Base-by-base conservation (phyloP, 2,329 filamentous ascomycete species). In the Davidsoniella australis region DNA sequence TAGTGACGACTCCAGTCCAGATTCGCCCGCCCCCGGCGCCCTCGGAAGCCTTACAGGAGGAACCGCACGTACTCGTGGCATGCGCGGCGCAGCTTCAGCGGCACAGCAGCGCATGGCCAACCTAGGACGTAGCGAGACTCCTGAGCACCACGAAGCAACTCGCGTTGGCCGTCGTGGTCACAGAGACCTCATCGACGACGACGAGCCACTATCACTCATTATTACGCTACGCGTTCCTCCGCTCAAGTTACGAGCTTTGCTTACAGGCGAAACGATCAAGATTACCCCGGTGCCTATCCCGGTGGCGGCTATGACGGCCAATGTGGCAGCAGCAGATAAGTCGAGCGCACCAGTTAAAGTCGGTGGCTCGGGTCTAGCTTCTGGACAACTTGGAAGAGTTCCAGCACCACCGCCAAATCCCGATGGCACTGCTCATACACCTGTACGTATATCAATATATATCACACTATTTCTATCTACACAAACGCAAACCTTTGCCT, bases 41-140 rank as follows among this genome's bases (percentile, higher is more conserved):
- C 66, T 87, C 42, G 37, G 41, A 6, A 38, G 16, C 2, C 24
- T 33, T 9, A 70, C 76, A 37, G 68, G 73, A 45, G 86, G 85
- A 42, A 94, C 88, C 1, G 81, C 87, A 37, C 76, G 89, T 54
- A 94, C 87, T 7, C 76, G 89, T 61, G 82, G 82, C 45, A 87
- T 95, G 76, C 80, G 89, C 50, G 87, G 86, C 48, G 89, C 89
- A 14, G 89, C 89, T 14, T 81, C 80, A 23, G 83, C 82, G 41
- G 89, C 89, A 4, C 84, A 89, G 60, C 85, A 86, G 55, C 82
- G 88, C 50, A 89, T 96, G 77, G 81, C 81, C 36, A 82, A 85
- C 55, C 61, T 85, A 45, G 78, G 80, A 45, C 80, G 91, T 53
- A 95, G 89, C 29, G 85, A 88, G 61, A 96, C 91, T 0, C 91